Evolutionary conservation across 2,329 filamentous ascomycete species (phyloP).

Genomic region (Knoxdaviesia proteae): DNA sequence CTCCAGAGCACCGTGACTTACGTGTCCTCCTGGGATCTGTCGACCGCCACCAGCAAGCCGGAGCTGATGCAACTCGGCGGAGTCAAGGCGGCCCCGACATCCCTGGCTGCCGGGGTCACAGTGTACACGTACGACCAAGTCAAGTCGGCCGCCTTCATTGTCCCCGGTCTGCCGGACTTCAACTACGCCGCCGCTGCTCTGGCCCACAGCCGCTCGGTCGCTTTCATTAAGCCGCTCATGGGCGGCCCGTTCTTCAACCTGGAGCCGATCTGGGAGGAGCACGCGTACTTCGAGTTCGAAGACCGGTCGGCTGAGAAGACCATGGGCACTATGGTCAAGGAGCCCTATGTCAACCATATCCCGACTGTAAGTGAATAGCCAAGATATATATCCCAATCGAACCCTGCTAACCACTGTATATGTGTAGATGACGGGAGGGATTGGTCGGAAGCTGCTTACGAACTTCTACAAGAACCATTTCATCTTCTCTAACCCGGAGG

Average conservation of each 20-base stretch:
- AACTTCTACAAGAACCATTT: constrained; percentile 55
- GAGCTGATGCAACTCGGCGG: not conserved
- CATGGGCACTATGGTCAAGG: constrained; percentile 63
- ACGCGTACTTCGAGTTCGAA: constrained; percentile 50
- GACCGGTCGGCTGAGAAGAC: constrained; percentile 49
- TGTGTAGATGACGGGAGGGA: constrained; percentile 38
- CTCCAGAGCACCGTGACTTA: constrained; percentile 8
- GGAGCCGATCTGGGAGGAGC: constrained; percentile 61
- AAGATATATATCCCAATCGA: not conserved
- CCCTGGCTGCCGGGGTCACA: not conserved
- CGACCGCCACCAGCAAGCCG: not conserved
- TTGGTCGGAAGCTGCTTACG: constrained; percentile 41
- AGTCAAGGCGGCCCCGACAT: not conserved
- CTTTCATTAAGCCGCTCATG: constrained; percentile 41
- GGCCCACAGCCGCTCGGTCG: constrained; percentile 43
- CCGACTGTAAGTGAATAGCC: constrained; percentile 30
- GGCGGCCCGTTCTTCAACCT: constrained; percentile 51
- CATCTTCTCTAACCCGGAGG: constrained; percentile 50
- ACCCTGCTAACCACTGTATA: not conserved
- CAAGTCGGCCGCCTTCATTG: not conserved
- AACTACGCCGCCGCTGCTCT: constrained; percentile 32
- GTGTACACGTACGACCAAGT: not conserved
- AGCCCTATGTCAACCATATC: constrained; percentile 63
- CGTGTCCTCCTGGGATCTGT: constrained; percentile 9
- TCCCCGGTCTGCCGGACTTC: constrained; percentile 16